Evolutionary conservation across 805 yeast genomes (phyloP), one percentile per base, ranked within the genome.

Genomic region (Tetrapisispora arboricola): DNA sequence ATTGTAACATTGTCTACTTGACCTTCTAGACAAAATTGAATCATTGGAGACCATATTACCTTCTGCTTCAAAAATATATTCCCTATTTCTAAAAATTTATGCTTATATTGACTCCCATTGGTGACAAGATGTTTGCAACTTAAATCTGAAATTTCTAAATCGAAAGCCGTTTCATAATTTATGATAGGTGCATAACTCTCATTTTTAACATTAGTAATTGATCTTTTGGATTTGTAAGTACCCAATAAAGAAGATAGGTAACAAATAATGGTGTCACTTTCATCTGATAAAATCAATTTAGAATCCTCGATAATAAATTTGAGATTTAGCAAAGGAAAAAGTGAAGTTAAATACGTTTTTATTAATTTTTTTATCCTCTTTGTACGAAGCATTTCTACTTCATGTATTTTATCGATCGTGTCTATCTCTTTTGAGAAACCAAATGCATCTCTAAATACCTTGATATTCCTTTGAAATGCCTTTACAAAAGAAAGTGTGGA

Each of bases 251-350:
- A 50, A 15, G 65, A 44, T 17, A 66, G 51, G 44, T 58, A 54
- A 34, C 53, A 47, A 29, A 56, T 57, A 27, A 61, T 29, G 2
- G 59, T 49, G n/a, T 61, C 52, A 36, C 55, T 49, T 1, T 45
- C 46, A 42, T 62, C 60, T 24, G 61, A 64, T 7, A 65, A 38
- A 33, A 66, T 51, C 16, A 66, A 6, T 16, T 59, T 58, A 2
- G 70, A 61, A 44, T 67, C 70, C 43, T 67, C 72, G 13, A 67
- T 39, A 0, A 65, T 66, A 13, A 66, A 36, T 43, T 64, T 66
- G 4, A 65, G 31, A 30, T 57, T 60, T 16, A 66, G 32, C 12
- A 51, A 33, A 0, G 72, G 72, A 43, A 66, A 53, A 19, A 64
- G 40, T 24, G 41, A 42, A 6, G 19, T 39, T 38, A 49, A 44